phyloP scores from a whole-genome alignment of 192 early-diverging fungal genomes.

The Coemansia guatemalensis region DNA sequence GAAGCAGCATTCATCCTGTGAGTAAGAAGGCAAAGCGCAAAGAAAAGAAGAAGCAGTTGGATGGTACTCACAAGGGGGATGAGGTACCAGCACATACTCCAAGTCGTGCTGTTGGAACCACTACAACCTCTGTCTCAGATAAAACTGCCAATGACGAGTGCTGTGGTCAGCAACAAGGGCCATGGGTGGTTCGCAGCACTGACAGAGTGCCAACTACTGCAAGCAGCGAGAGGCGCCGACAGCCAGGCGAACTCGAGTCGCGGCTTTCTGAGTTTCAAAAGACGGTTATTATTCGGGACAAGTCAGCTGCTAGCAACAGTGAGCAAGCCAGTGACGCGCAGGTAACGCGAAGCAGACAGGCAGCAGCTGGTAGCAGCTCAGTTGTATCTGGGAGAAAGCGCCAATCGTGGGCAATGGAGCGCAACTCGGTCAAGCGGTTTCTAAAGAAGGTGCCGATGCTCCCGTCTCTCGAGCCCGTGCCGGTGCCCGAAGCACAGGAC shows the following conservation, averaged over 20 bases:
- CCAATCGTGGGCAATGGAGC: constrained; percentile 47
- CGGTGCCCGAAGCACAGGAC: constrained; percentile 2
- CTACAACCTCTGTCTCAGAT: neutral
- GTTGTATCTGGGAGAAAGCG: constrained; percentile 23
- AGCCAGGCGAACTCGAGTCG: constrained; percentile 9
- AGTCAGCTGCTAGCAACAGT: neutral
- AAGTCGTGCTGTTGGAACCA: neutral
- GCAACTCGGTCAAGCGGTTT: constrained; percentile 51
- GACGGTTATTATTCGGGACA: constrained; percentile 24
- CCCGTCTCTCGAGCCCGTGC: constrained; percentile 19
- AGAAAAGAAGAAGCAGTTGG: constrained; percentile 27
- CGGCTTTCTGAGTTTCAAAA: constrained; percentile 21
- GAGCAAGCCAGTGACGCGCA: neutral
- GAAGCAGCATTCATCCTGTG: no score
- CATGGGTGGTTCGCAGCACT: constrained; percentile 28
- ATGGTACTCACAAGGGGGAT: neutral
- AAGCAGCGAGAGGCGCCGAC: constrained; percentile 11
- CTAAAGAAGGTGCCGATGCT: constrained; percentile 48
- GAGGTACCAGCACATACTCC: constrained; percentile 1
- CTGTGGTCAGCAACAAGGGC: neutral
- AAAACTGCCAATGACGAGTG: neutral
- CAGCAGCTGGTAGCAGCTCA: neutral
- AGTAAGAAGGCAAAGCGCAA: constrained; percentile 37
- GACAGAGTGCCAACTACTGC: neutral
- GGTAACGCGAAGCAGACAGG: neutral